These are phyloP conservation scores for Bryum argenteum DNA, from an alignment of 225 moss, liverwort and hornwort genomes.

Conservation along the genomic window DNA sequence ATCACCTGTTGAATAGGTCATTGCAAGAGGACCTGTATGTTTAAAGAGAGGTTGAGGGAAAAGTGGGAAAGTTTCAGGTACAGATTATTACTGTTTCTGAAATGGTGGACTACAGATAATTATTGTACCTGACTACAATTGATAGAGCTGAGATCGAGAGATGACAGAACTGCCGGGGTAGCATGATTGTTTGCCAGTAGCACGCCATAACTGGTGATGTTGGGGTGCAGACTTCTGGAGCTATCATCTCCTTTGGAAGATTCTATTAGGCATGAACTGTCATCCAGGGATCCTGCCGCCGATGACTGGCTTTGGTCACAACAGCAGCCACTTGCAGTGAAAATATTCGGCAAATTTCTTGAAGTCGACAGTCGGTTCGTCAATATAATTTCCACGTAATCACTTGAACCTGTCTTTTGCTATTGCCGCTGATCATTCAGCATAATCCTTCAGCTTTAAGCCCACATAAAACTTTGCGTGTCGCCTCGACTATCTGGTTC, in stretches of 20 bases:
- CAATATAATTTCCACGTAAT: slow-evolving; percentile 49
- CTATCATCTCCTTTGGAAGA: slow-evolving; percentile 59
- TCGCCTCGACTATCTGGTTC: slow-evolving; percentile 15
- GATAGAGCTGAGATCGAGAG: too few relatives aligned
- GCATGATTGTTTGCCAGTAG: not conserved
- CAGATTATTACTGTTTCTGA: too few relatives aligned
- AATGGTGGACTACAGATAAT: too few relatives aligned
- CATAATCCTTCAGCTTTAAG: slow-evolving; percentile 13
- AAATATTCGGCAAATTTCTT: slow-evolving; percentile 49
- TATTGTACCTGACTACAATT: too few relatives aligned
- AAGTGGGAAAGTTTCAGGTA: not conserved
- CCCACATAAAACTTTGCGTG: not conserved
- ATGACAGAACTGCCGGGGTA: not conserved
- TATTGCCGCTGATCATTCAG: slow-evolving; percentile 18
- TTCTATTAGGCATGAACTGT: slow-evolving; percentile 64
- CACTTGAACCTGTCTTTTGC: slow-evolving; percentile 13
- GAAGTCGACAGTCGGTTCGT: slow-evolving; percentile 56
- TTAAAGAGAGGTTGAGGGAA: not conserved
- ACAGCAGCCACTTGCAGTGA: slow-evolving; percentile 51
- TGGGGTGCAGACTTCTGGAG: slow-evolving; percentile 46
- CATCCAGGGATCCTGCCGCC: slow-evolving; percentile 65
- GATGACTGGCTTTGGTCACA: slow-evolving; percentile 66
- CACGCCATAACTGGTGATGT: slow-evolving; percentile 18
- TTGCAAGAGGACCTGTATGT: slow-evolving; percentile 15
- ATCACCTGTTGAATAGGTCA: slow-evolving; percentile 7